A percentile compares a stretch with the other conserved stretches of the same genome.
These are phyloP conservation scores for Perkinsela sp. DNA, from an alignment of 208 protist genomes.

Conservation along the genomic window DNA sequence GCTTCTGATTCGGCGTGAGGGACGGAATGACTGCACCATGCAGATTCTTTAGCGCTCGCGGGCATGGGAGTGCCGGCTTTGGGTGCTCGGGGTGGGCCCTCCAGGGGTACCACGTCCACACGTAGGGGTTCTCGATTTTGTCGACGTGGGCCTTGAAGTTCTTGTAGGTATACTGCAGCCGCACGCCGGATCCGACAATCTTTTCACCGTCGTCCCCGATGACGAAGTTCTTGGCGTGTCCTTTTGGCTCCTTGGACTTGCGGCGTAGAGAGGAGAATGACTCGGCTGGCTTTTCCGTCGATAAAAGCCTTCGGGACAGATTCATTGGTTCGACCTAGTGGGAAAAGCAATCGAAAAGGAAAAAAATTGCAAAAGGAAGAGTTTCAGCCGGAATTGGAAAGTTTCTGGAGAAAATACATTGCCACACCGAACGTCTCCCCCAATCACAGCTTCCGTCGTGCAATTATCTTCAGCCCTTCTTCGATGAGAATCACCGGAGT, in stretches of 20 bases:
- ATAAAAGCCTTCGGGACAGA: too few species aligned
- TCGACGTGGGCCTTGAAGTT: constrained; percentile 36
- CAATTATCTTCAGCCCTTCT: constrained; percentile 58
- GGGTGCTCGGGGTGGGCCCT: constrained; percentile 62
- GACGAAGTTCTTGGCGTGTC: constrained; percentile 19
- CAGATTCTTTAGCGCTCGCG: constrained; percentile 52
- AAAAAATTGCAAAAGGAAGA: too few species aligned
- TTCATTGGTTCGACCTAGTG: too few species aligned
- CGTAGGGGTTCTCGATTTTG: constrained; percentile 54
- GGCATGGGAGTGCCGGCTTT: constrained; percentile 47
- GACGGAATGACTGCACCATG: constrained; percentile 47
- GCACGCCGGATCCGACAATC: constrained; percentile 39
- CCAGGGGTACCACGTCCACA: constrained; percentile 71
- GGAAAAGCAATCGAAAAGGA: too few species aligned
- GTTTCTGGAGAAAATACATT: too few species aligned
- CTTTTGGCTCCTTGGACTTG: too few species aligned
- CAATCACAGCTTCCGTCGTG: too few species aligned
- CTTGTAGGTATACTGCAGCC: constrained; percentile 40
- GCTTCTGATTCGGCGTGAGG: constrained; percentile 46
- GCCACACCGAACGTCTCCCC: too few species aligned
- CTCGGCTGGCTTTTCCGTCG: too few species aligned
- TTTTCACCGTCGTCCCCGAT: constrained; percentile 40
- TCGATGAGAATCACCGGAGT: constrained; percentile 74
- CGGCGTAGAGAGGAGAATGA: too few species aligned
- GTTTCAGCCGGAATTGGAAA: too few species aligned